phyloP scores from a whole-genome alignment of 2,329 filamentous ascomycete genomes.

The Mycogone perniciosa region DNA sequence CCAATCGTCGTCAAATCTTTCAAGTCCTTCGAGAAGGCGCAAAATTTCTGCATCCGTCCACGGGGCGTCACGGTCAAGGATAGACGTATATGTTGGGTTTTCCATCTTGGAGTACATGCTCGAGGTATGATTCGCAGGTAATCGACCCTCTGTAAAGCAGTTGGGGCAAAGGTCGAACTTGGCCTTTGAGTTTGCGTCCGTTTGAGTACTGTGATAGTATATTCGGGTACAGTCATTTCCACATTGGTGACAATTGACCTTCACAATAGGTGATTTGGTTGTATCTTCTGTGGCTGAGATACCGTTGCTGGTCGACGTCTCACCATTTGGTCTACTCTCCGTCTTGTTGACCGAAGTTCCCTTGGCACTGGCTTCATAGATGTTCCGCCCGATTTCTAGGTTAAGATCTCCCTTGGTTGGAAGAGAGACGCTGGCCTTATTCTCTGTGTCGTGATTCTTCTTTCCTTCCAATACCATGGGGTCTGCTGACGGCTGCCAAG shows the following conservation, averaged over 20 bases:
- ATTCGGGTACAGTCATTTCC: slow-evolving; percentile 76
- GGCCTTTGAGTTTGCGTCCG: slow-evolving; percentile 54
- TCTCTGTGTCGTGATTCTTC: slow-evolving; percentile 63
- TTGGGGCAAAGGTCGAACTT: slow-evolving; percentile 88
- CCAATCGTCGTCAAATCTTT: slow-evolving; percentile 95
- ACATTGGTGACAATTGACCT: slow-evolving; percentile 83
- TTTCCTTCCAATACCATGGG: slow-evolving; percentile 58
- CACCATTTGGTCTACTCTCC: slow-evolving; percentile 70
- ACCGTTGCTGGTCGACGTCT: slow-evolving; percentile 62
- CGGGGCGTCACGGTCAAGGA: slow-evolving; percentile 76
- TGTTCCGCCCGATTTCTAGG: slow-evolving; percentile 87
- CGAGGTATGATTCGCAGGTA: slow-evolving; percentile 71
- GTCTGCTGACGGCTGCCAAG: slow-evolving; percentile 86
- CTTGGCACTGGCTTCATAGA: slow-evolving; percentile 89
- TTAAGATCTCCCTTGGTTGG: slow-evolving; percentile 75
- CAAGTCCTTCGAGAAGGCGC: slow-evolving; percentile 82
- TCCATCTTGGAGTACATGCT: slow-evolving; percentile 85
- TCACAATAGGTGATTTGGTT: slow-evolving; percentile 58
- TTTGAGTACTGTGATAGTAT: slow-evolving; percentile 53
- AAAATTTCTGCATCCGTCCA: slow-evolving; percentile 90
- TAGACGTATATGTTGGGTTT: slow-evolving; percentile 72
- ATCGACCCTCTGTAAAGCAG: slow-evolving; percentile 79
- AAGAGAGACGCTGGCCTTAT: slow-evolving; percentile 58
- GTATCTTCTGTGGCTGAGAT: slow-evolving; percentile 51
- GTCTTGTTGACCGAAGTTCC: slow-evolving; percentile 62